Base-by-base conservation (phyloP, 2,329 filamentous ascomycete genomes). In the Colletotrichum phormii region DNA sequence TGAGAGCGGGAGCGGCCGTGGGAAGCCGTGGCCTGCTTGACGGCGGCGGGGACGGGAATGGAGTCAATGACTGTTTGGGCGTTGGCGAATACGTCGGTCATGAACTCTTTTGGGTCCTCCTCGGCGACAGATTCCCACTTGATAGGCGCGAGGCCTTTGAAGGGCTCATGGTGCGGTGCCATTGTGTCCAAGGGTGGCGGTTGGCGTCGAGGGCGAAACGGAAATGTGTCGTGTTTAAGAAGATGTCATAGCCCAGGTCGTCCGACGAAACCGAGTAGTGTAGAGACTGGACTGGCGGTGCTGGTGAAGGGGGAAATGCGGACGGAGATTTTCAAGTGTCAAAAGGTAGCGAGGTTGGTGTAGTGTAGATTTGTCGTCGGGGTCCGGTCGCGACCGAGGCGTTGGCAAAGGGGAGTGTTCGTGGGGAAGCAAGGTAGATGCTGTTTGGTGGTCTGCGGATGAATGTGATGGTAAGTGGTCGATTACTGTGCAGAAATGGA, bases 1-100 rank as follows among this genome's bases (percentile, higher is more conserved):
- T 89, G 86, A 22, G 91, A 86, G 53, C 90, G 90, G 12, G 86
- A 82, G 6, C 85, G 87, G 75, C 81, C 86, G 75, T 76, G 80
- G 77, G 84, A 84, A 80, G 82, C 83, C 8, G 87, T 82, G 3
- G 87, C 82, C 29, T 72, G 58, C 51, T 70, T 12, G 87, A 73
- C 54, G 65, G 75, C 53, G n/a, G 73, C 73, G 12, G 82, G 77
- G 9, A 79, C 80, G 4, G 95, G 95, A 1, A 97, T 89, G 6
- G 94, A 96, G 78, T 95, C 93, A 77, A 93, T 85, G 68, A 97
- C 89, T 22, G 92, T 85, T 77, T 95, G 92, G 24, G 91, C 90
- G 73, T 93, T 88, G 33, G 83, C 84, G 80, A 96, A 93, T 72
- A 93, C 89, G 54, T 86, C 83, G 69, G 83, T 78, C 54, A 93